Percentiles rank a stretch among this genome's conserved stretches.
Evolutionary conservation across 2,329 filamentous ascomycete species (phyloP).

Genomic region (Thermoascus crustaceus): DNA sequence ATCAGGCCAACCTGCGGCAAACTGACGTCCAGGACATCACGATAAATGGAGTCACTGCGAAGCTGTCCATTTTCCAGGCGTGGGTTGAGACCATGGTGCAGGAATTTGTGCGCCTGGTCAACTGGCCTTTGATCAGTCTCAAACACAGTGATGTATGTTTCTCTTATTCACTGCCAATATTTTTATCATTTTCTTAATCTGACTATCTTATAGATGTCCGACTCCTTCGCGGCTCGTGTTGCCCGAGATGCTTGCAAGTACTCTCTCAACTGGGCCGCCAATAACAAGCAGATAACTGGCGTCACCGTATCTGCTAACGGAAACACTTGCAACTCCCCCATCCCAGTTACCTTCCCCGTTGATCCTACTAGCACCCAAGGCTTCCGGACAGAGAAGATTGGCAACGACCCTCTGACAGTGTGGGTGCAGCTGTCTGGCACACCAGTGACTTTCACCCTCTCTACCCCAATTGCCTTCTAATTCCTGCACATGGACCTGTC

Average conservation of each 20-base stretch:
- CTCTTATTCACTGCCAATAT: not conserved
- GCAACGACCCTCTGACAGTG: slow-evolving; percentile 45
- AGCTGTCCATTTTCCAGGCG: slow-evolving; percentile 48
- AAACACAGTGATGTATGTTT: slow-evolving; percentile 48
- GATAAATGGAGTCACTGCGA: slow-evolving; percentile 40
- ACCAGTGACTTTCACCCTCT: slow-evolving; percentile 39
- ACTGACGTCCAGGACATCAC: slow-evolving; percentile 40
- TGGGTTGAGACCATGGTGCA: slow-evolving; percentile 49
- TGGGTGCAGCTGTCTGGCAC: slow-evolving; percentile 42
- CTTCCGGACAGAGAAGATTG: slow-evolving; percentile 45
- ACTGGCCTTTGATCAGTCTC: slow-evolving; percentile 48
- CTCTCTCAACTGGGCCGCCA: slow-evolving; percentile 39
- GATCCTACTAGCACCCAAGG: slow-evolving; percentile 37
- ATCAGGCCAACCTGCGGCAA: slow-evolving; percentile 54
- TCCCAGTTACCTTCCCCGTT: slow-evolving; percentile 49
- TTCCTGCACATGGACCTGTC: slow-evolving; percentile 1
- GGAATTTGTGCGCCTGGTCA: slow-evolving; percentile 46
- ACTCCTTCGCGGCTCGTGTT: slow-evolving; percentile 46
- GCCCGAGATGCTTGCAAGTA: slow-evolving; percentile 47
- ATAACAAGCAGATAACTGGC: slow-evolving; percentile 39
- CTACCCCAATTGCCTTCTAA: slow-evolving; percentile 28
- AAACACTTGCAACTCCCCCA: slow-evolving; percentile 44
- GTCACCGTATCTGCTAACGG: slow-evolving; percentile 43
- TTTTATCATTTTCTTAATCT: not conserved
- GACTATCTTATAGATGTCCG: slow-evolving; percentile 29